Percentiles rank a stretch among this genome's conserved stretches.
Conservation (phyloP, 2,329 filamentous ascomycete species). For the Monilinia aucupariae region DNA sequence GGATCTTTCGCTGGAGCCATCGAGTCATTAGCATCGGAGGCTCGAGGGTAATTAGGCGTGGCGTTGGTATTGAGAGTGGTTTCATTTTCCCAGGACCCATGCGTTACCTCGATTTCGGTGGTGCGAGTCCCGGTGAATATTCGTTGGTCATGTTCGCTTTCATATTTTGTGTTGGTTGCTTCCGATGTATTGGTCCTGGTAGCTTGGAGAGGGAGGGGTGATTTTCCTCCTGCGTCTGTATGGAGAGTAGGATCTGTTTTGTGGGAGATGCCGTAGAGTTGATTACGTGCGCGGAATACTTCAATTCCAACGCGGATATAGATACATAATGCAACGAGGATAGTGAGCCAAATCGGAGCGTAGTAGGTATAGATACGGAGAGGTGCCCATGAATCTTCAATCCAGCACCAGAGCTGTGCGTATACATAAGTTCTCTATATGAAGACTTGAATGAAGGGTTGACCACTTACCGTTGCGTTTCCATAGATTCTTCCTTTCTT, state of each 20-base stretch:
- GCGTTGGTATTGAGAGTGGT: not conserved
- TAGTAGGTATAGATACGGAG: conserved; percentile 73
- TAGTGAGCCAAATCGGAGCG: conserved; percentile 61
- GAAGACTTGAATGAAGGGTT: too few species aligned
- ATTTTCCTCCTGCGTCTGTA: conserved; percentile 35
- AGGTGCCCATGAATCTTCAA: conserved; percentile 59
- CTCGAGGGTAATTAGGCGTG: not conserved
- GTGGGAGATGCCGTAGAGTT: conserved; percentile 6
- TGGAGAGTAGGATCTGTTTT: conserved; percentile 5
- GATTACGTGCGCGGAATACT: conserved; percentile 57
- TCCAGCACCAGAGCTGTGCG: conserved; percentile 72
- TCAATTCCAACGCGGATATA: conserved; percentile 59
- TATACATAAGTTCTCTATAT: conserved; percentile 49
- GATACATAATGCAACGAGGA: conserved; percentile 56
- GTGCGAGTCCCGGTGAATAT: conserved; percentile 23
- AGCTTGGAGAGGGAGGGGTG: not conserved
- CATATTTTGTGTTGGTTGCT: conserved; percentile 1
- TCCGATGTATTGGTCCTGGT: not conserved
- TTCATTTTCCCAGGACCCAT: conserved; percentile 10
- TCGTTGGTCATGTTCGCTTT: not conserved
- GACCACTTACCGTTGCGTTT: conserved; percentile 33
- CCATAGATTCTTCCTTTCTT: conserved; percentile 36
- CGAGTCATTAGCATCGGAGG: not conserved
- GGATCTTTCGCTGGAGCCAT: not conserved
- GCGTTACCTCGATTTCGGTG: conserved; percentile 27